phyloP scores from a whole-genome alignment of 2,329 filamentous ascomycete species.

The Xylariaceae sp. region DNA sequence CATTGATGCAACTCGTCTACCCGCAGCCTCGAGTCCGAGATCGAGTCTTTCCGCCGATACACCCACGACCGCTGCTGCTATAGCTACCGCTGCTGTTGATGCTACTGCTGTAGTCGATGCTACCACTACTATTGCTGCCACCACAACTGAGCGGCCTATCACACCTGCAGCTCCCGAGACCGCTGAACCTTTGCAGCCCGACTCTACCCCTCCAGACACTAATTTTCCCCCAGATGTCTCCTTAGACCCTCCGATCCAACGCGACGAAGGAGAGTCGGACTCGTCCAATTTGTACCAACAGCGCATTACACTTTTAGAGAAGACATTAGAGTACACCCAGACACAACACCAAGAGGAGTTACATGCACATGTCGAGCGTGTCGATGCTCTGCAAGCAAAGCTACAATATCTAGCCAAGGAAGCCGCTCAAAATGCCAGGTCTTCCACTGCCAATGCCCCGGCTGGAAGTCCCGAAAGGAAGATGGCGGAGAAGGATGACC shows the following conservation, averaged over 20 bases:
- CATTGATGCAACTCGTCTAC: constrained; percentile 31
- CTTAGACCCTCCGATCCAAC: neutral
- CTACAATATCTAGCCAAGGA: constrained; percentile 82
- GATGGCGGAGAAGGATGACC: constrained; percentile 83
- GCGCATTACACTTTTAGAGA: constrained; percentile 36
- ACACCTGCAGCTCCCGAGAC: too few species aligned
- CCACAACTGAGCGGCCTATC: neutral
- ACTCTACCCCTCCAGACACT: constrained; percentile 5
- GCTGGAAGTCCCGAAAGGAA: constrained; percentile 69
- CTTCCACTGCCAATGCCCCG: constrained; percentile 58
- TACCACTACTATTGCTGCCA: neutral
- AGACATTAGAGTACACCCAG: constrained; percentile 35
- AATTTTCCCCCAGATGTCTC: neutral
- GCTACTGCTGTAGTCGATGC: neutral
- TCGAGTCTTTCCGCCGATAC: constrained; percentile 22
- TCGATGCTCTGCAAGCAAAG: constrained; percentile 89
- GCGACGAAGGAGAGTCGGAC: constrained; percentile 7
- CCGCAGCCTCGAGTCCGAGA: constrained; percentile 13
- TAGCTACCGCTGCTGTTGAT: constrained; percentile 5
- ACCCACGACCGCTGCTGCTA: constrained; percentile 8
- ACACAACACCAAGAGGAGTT: constrained; percentile 74
- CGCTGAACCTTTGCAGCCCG: constrained; percentile 17
- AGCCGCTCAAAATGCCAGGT: constrained; percentile 70
- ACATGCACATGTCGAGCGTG: constrained; percentile 78
- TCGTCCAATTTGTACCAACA: constrained; percentile 37